phyloP scores from a whole-genome alignment of 352 stramenopile genomes.

The Phytophthora lateralis region DNA sequence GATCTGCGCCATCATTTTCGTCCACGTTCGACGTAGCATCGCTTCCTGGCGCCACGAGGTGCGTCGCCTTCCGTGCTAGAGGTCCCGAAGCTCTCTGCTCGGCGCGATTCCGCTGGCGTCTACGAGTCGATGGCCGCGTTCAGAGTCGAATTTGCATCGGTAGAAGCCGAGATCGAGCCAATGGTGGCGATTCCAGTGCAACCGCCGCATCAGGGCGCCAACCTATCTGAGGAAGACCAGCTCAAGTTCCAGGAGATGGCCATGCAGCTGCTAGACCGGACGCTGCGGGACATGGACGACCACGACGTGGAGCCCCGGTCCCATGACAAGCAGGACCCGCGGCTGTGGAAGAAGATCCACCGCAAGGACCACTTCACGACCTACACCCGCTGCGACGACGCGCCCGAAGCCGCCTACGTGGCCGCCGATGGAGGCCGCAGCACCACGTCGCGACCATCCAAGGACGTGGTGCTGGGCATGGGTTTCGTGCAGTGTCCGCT shows the following conservation, averaged over 20 bases:
- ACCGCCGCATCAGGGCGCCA: constrained; percentile 21
- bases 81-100: not conserved
- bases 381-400: constrained; percentile 36
- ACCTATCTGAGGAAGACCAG: constrained; percentile 34
- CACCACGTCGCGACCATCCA: constrained; percentile 34
- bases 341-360: constrained; percentile 42
- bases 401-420: constrained; percentile 37
- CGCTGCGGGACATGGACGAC: constrained; percentile 43
- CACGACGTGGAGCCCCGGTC: constrained; percentile 27
- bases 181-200: constrained; percentile 28
- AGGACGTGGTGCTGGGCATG: constrained; percentile 50
- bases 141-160: constrained; percentile 31
- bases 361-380: constrained; percentile 38
- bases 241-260: constrained; percentile 46
- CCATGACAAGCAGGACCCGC: constrained; percentile 38
- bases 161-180: constrained; percentile 1
- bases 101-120: not conserved
- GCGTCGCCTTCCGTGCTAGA: not conserved
- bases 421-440: constrained; percentile 31
- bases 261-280: constrained; percentile 44
- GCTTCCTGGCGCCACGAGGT: constrained; percentile 1
- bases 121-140: not conserved
- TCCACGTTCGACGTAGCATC: not conserved
- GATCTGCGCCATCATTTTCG: constrained; percentile 2
- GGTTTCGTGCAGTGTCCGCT: constrained; percentile 49